A percentile compares a stretch with the other conserved stretches of the same genome.
Conservation (phyloP, 2,329 filamentous ascomycete species). For the Iodosphaeria phyllophila region DNA sequence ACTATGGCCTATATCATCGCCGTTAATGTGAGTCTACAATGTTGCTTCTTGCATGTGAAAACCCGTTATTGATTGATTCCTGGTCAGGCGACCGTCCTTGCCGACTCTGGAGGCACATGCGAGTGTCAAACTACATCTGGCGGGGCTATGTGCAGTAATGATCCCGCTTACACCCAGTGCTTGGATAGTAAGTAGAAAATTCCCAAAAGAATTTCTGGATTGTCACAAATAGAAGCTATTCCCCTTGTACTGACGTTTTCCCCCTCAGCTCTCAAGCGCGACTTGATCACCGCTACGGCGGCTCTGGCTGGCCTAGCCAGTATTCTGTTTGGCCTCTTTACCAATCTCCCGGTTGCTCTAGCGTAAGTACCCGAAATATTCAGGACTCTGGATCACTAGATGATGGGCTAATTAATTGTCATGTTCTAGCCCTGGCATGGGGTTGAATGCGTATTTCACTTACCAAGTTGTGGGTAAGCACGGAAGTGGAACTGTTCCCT, state of each 20-base stretch:
- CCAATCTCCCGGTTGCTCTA: slow-evolving; percentile 61
- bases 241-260: not conserved
- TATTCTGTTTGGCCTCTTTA: slow-evolving; percentile 61
- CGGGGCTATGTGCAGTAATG: slow-evolving; percentile 25
- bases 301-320: slow-evolving; percentile 58
- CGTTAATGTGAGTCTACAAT: slow-evolving; percentile 31
- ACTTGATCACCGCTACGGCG: slow-evolving; percentile 71
- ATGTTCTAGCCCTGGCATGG: slow-evolving; percentile 39
- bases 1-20: slow-evolving; percentile 79
- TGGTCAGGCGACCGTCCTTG: slow-evolving; percentile 47
- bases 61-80: slow-evolving; percentile 1
- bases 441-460: slow-evolving; percentile 48
- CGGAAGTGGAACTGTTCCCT: slow-evolving; percentile 35
- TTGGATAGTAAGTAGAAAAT: slow-evolving; percentile 22
- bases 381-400: not conserved
- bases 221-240: slow-evolving; percentile 1
- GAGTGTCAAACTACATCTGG: slow-evolving; percentile 30
- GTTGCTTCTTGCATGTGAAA: not conserved
- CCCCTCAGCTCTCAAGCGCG: slow-evolving; percentile 41
- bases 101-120: slow-evolving; percentile 62
- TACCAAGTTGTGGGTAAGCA: slow-evolving; percentile 47
- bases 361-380: slow-evolving; percentile 44
- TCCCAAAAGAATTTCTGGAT: no score
- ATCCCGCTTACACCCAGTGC: slow-evolving; percentile 23
- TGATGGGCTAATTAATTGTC: slow-evolving; percentile 4